These are phyloP conservation scores for Arthrinium puccinioides DNA, from an alignment of 2,329 filamentous ascomycete species.

Conservation along the genomic window DNA sequence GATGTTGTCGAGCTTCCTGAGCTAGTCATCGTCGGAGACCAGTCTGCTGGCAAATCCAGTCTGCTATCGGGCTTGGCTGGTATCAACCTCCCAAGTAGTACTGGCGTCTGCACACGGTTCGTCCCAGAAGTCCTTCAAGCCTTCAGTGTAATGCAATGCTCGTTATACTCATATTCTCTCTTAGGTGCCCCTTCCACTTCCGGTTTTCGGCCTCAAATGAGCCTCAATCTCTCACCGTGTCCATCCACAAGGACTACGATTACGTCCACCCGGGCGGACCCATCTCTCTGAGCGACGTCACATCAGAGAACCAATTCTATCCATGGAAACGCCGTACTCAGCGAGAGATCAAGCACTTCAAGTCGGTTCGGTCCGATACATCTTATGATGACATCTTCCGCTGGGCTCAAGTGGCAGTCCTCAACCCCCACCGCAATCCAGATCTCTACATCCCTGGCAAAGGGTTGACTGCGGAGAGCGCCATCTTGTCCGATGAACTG, in stretches of 20 bases:
- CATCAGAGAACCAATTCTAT: slow-evolving; percentile 46
- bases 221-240: slow-evolving; percentile 62
- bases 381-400: slow-evolving; percentile 61
- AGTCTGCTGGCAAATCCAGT: slow-evolving; percentile 75
- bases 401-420: slow-evolving; percentile 69
- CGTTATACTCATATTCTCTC: too few species aligned
- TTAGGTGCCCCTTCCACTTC: slow-evolving; percentile 76
- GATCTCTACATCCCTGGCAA: slow-evolving; percentile 47
- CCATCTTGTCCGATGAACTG: slow-evolving; percentile 31
- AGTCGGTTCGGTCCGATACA: slow-evolving; percentile 50
- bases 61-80: slow-evolving; percentile 40
- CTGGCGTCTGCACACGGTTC: slow-evolving; percentile 59
- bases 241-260: slow-evolving; percentile 56
- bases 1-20: slow-evolving; percentile 66
- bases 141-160: too few species aligned
- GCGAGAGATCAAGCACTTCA: slow-evolving; percentile 50
- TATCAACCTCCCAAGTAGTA: slow-evolving; percentile 50
- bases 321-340: slow-evolving; percentile 53
- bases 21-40: slow-evolving; percentile 77
- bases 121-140: too few species aligned
- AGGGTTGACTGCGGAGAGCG: slow-evolving; percentile 29
- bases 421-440: slow-evolving; percentile 58
- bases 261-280: slow-evolving; percentile 38
- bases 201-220: slow-evolving; percentile 51
- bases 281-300: slow-evolving; percentile 40